Evolutionary conservation across 2,329 filamentous ascomycete genomes (phyloP), one percentile per base, ranked within the genome.

Genomic region (Hypoxylon sp.): DNA sequence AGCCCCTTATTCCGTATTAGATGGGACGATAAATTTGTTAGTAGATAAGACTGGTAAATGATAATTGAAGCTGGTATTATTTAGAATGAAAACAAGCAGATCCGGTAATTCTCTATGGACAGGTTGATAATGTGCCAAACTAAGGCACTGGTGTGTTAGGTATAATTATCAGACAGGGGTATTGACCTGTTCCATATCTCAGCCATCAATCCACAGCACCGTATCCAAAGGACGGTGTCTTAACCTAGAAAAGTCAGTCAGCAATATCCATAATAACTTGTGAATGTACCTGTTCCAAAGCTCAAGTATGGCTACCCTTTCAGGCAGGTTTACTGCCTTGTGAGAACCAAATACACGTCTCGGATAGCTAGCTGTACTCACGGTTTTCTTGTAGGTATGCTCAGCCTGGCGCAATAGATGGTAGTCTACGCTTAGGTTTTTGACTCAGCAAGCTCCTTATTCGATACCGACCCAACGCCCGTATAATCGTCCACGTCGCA

Each of bases 161-260:
- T 41, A 46, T 57, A 43, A 61, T 58, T 30, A 53, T 21, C 38
- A 56, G 28, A 53, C 51, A 56, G 57, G 63, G 63, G 46, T 5
- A 25, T n/a, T 57, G 45, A 21, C 13, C 32, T 48, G 59, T 46
- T 41, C 51, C 50, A 36, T 28, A 51, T 65, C 49, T 48, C 4
- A 32, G 17, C 1, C 19, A n/a, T 28, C 32, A 5, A 25, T 17
- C 10, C 13, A 30, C 14, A 14, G 34, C 5, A n/a, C 14, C 13
- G 34, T 38, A 38, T 5, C 5, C 34, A n/a, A 38, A 6, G 14
- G 3, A 38, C 14, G 6, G 4, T 38, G 14, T 14, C 5, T 4
- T n/a, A 30, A 6, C 28, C 28, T 30, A 9, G n/a, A n/a, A 41
- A 7, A 43, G 7, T 21, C 38, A 19, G 9, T 5, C 3, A 9